Evolutionary conservation across 2,329 filamentous ascomycete genomes (phyloP).

Genomic region (Alternaria infectoria): DNA sequence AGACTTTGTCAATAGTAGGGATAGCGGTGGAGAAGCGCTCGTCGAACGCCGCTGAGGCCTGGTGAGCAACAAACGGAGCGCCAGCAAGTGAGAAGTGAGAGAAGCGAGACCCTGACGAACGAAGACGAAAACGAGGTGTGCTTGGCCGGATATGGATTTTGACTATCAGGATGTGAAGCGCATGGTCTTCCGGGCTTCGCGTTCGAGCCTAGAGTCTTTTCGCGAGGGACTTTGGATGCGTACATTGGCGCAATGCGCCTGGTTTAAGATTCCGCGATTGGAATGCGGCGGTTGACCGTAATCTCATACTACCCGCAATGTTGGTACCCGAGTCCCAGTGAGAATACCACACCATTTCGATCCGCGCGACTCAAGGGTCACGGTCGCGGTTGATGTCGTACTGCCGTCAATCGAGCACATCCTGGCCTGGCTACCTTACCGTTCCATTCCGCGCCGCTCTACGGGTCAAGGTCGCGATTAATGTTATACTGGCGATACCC

Average conservation of each 20-base stretch:
- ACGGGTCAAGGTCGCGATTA: constrained; percentile 45
- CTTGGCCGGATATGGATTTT: not conserved
- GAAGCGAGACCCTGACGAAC: not conserved
- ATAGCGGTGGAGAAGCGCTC: not conserved
- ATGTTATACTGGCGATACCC: constrained; percentile 46
- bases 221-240: too few species aligned
- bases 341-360: too few species aligned
- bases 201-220: too few species aligned
- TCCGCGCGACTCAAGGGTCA: too few species aligned
- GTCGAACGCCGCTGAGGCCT: not conserved
- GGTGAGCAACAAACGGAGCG: not conserved
- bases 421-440: too few species aligned
- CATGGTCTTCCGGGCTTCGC: too few species aligned
- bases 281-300: not conserved
- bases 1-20: not conserved
- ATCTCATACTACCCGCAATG: not conserved
- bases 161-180: not conserved
- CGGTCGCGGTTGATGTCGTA: too few species aligned
- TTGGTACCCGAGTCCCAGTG: too few species aligned
- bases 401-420: too few species aligned
- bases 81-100: not conserved
- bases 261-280: not conserved
- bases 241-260: not conserved
- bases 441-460: not conserved
- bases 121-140: not conserved